phyloP scores from a whole-genome alignment of 768 basidiomycete genomes.

The Calvatia gigantea region DNA sequence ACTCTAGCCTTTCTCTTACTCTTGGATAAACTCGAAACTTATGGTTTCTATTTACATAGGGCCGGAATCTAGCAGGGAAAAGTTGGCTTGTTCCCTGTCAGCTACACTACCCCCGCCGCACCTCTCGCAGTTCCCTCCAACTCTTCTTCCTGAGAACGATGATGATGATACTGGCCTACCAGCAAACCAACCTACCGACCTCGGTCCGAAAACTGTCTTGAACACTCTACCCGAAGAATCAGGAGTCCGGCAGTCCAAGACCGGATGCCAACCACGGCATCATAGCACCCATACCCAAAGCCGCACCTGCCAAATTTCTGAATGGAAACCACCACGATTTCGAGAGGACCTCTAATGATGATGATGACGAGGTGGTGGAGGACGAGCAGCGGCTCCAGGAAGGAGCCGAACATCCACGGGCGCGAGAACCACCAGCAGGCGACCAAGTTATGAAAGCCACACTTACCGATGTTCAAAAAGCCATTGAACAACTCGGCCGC shows the following conservation, averaged over 20 bases:
- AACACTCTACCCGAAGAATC: conserved; percentile 47
- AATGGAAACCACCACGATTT: conserved; percentile 23
- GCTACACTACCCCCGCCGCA: conserved; percentile 70
- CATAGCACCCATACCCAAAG: conserved; percentile 33
- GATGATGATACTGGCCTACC: neutral
- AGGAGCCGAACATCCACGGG: too few relatives aligned
- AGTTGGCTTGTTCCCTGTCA: conserved; percentile 87
- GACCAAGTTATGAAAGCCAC: conserved; percentile 80
- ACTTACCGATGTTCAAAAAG: conserved; percentile 86
- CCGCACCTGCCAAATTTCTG: conserved; percentile 26
- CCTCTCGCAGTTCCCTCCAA: conserved; percentile 22
- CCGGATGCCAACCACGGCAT: conserved; percentile 20
- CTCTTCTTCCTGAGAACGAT: neutral
- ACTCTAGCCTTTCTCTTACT: neutral
- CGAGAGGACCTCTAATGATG: too few relatives aligned
- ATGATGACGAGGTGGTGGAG: too few relatives aligned
- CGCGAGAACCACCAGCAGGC: conserved; percentile 19
- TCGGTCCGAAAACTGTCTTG: conserved; percentile 23
- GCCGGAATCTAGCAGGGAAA: conserved; percentile 79
- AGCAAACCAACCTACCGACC: neutral
- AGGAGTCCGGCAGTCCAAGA: conserved; percentile 34
- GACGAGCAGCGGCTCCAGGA: too few relatives aligned
- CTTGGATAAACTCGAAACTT: neutral
- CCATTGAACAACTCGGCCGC: conserved; percentile 81
- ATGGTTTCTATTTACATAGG: conserved; percentile 40